Evolutionary conservation across 257 asterid genomes (phyloP).

Genomic region (Solanum chilense): DNA sequence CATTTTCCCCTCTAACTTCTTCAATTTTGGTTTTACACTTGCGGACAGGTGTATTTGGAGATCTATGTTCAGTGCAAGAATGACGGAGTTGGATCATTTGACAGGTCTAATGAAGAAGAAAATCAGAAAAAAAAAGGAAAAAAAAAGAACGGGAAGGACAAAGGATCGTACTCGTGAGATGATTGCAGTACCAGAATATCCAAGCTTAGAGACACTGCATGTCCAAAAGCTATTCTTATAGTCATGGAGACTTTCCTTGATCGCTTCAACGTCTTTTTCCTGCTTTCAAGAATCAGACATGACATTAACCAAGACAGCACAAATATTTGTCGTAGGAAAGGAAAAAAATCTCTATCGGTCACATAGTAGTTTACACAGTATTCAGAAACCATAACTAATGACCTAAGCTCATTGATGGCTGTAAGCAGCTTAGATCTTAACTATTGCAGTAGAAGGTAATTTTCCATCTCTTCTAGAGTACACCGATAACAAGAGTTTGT

Average conservation of each 20-base stretch:
- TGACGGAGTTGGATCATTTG: not conserved
- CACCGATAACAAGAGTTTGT: not conserved
- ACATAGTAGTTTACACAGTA: not conserved
- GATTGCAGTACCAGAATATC: slow-evolving; percentile 92
- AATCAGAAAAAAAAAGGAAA: not conserved
- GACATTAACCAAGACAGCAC: not conserved
- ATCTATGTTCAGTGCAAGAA: not conserved
- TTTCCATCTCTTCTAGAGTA: not conserved
- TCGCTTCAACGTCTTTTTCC: slow-evolving; percentile 83
- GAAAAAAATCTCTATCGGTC: not conserved
- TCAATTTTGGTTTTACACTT: not conserved
- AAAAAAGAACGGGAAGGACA: not conserved
- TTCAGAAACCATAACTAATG: not conserved
- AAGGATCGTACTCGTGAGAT: slow-evolving; percentile 62
- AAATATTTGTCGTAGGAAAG: not conserved
- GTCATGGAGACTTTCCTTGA: slow-evolving; percentile 60
- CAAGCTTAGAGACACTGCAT: slow-evolving; percentile 81
- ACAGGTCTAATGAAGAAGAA: not conserved
- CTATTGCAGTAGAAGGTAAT: not conserved
- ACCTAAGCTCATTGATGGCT: not conserved
- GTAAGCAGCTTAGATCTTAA: not conserved
- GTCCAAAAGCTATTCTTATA: slow-evolving; percentile 86
- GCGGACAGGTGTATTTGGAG: not conserved
- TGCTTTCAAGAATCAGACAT: slow-evolving; percentile 23
- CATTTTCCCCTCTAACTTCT: not conserved